phyloP scores from a whole-genome alignment of 1,139 yeast genomes.

The Petasospora fabianii region DNA sequence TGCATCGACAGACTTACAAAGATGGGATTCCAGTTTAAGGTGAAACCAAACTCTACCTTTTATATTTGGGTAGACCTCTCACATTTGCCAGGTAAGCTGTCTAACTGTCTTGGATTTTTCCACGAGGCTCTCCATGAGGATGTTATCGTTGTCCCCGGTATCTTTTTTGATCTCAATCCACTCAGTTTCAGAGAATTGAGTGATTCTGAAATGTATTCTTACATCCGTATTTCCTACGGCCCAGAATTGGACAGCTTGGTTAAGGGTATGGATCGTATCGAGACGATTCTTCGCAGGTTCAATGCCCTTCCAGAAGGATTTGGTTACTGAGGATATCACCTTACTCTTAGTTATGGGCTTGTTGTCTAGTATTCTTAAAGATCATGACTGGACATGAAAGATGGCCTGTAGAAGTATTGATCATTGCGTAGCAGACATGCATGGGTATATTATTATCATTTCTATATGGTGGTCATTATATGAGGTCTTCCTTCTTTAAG shows the following conservation, averaged over 20 bases:
- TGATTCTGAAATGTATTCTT: conserved; percentile 64
- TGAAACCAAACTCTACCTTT: conserved; percentile 60
- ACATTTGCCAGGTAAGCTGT: conserved; percentile 56
- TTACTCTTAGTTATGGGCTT: no score
- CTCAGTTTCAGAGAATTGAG: conserved; percentile 57
- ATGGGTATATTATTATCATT: no score
- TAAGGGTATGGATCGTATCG: conserved; percentile 66
- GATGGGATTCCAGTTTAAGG: conserved; percentile 56
- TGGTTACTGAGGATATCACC: no score
- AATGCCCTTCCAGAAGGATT: conserved; percentile 30
- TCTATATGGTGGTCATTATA: no score
- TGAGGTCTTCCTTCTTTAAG: no score
- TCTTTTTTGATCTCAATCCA: conserved; percentile 64
- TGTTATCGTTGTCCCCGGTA: conserved; percentile 65
- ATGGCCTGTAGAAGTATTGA: no score
- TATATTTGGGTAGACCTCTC: conserved; percentile 61
- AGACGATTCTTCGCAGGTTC: conserved; percentile 48
- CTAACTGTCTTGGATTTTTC: conserved; percentile 63
- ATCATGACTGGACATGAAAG: no score
- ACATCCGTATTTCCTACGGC: conserved; percentile 61
- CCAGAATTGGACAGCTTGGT: conserved; percentile 54
- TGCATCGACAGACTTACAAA: conserved; percentile 46
- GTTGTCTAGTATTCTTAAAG: no score
- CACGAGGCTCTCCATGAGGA: conserved; percentile 65
- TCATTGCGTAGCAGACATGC: no score